A percentile compares a stretch with the other conserved stretches of the same genome.
Conservation (phyloP, 768 basidiomycete species). For the Leccinellum luteum region DNA sequence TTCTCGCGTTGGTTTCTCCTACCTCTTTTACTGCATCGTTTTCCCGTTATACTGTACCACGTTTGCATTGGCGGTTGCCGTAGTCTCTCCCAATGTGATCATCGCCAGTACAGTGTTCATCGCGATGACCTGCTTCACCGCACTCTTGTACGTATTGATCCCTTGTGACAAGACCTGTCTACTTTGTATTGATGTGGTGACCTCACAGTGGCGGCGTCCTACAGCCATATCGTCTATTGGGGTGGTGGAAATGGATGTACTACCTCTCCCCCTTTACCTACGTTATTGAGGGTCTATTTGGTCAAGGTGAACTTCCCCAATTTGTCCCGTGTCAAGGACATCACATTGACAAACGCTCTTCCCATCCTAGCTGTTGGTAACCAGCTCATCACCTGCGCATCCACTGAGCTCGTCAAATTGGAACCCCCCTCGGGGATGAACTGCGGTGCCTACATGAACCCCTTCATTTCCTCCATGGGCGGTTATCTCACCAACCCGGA, state of each 20-base stretch:
- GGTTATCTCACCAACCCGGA: conserved; percentile 57
- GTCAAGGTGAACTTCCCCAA: conserved; percentile 19
- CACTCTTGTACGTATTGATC: conserved; percentile 38
- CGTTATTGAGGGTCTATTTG: conserved; percentile 43
- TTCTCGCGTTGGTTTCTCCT: conserved; percentile 39
- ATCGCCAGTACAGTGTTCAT: conserved; percentile 41
- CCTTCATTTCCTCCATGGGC: conserved; percentile 48
- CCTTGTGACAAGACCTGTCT: background rate
- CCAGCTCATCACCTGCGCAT: conserved; percentile 45
- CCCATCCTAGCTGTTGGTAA: conserved; percentile 38
- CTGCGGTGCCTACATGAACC: conserved; percentile 50
- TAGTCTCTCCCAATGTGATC: conserved; percentile 40
- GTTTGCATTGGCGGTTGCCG: conserved; percentile 40
- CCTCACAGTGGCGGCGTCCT: conserved; percentile 43
- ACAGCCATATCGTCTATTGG: conserved; percentile 40
- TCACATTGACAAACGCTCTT: background rate
- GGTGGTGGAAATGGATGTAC: conserved; percentile 38
- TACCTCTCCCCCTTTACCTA: conserved; percentile 51
- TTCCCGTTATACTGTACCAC: conserved; percentile 47
- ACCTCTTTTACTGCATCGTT: conserved; percentile 35
- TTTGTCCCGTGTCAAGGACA: too few species aligned
- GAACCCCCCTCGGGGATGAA: conserved; percentile 51
- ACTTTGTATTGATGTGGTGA: background rate
- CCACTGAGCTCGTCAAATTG: conserved; percentile 50
- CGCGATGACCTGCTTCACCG: conserved; percentile 38